A percentile compares a stretch with the other conserved stretches of the same genome.
phyloP scores from a whole-genome alignment of 257 asterid genomes.

The Solanum clarkiae region DNA sequence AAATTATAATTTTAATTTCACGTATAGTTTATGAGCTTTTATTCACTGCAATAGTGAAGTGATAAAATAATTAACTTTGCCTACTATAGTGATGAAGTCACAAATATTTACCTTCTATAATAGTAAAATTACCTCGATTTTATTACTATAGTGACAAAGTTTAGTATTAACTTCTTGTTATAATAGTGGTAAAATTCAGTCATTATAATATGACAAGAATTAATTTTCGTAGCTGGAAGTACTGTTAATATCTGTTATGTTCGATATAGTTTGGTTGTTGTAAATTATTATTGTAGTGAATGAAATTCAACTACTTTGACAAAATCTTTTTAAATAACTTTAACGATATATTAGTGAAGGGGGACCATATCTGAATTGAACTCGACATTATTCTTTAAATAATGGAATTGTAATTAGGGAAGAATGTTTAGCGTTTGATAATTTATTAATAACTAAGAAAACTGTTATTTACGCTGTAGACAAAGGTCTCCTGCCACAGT shows the following conservation, averaged over 20 bases:
- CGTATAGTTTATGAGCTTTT: no score
- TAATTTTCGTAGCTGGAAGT: neutral
- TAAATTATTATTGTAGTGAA: neutral
- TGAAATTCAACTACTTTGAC: neutral
- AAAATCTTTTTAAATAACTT: neutral
- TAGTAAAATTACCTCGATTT: no score
- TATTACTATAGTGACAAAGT: no score
- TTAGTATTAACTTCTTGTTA: no score
- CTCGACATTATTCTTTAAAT: neutral
- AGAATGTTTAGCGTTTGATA: neutral
- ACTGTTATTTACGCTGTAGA: neutral
- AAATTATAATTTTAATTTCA: no score
- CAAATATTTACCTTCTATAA: no score
- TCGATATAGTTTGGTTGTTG: neutral
- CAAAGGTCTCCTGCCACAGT: neutral
- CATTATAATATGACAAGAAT: neutral
- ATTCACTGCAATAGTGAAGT: no score
- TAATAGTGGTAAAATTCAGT: no score
- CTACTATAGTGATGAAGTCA: no score
- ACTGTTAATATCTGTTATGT: neutral
- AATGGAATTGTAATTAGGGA: neutral
- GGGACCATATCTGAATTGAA: neutral
- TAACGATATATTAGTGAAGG: neutral
- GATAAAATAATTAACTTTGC: no score
- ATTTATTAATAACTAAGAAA: neutral